Percentiles rank a stretch among this genome's conserved stretches.
Conservation (phyloP, 1,139 yeast species). For the Scheffersomyces lignicola region DNA sequence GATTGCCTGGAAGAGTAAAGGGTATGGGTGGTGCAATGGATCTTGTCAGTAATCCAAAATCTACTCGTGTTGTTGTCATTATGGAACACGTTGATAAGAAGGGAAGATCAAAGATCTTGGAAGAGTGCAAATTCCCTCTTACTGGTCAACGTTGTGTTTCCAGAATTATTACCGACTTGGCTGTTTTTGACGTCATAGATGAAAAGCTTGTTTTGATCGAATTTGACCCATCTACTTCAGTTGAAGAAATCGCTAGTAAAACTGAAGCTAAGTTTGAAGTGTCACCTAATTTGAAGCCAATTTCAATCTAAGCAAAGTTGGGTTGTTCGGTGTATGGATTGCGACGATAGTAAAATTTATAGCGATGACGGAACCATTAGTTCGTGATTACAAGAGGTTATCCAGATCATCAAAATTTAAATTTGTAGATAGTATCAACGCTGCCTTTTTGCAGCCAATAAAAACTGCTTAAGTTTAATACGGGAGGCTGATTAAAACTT, state of each 20-base stretch:
- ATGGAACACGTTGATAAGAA: slow-evolving; percentile 51
- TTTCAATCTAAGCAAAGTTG: slow-evolving; percentile 10
- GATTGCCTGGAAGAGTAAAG: slow-evolving; percentile 49
- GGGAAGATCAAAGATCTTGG: slow-evolving; percentile 47
- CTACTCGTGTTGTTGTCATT: slow-evolving; percentile 48
- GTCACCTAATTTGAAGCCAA: slow-evolving; percentile 24
- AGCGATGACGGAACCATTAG: too few species aligned
- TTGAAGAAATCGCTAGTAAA: slow-evolving; percentile 38
- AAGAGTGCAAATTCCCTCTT: slow-evolving; percentile 44
- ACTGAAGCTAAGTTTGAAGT: slow-evolving; percentile 44
- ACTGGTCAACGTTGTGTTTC: slow-evolving; percentile 48
- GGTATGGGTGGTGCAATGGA: slow-evolving; percentile 65
- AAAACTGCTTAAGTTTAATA: too few species aligned
- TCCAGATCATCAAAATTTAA: too few species aligned
- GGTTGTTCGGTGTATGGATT: too few species aligned
- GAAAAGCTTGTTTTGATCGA: slow-evolving; percentile 39
- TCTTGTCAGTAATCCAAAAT: slow-evolving; percentile 46
- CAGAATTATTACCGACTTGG: slow-evolving; percentile 48
- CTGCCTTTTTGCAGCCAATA: too few species aligned
- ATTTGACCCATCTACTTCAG: slow-evolving; percentile 34
- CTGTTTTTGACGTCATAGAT: slow-evolving; percentile 46
- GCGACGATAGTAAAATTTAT: too few species aligned
- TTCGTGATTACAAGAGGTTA: too few species aligned
- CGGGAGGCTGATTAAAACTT: too few species aligned
- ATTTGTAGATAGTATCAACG: too few species aligned